Evolutionary conservation across 768 basidiomycete species (phyloP).

Genomic region (Rhizopogon vulgaris): DNA sequence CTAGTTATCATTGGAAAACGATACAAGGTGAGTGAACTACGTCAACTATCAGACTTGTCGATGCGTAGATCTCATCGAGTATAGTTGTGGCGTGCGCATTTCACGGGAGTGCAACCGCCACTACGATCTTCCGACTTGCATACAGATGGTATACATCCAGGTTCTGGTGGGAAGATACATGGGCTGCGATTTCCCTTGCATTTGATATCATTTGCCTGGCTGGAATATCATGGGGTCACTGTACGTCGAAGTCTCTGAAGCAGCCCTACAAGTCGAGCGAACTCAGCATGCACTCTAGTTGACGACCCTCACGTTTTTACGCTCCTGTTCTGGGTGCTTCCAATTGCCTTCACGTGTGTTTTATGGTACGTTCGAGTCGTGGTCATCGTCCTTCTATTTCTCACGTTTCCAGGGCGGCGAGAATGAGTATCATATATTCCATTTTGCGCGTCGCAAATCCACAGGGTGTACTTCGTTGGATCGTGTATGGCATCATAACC

Average conservation of each 20-base stretch:
- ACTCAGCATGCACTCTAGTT: background rate
- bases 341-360: constrained; percentile 12
- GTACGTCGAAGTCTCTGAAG: constrained; percentile 10
- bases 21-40: background rate
- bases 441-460: constrained; percentile 17
- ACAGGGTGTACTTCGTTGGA: constrained; percentile 1
- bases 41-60: background rate
- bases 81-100: background rate
- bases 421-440: constrained; percentile 23
- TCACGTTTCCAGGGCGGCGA: constrained; percentile 15
- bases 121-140: constrained; percentile 13
- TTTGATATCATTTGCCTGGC: constrained; percentile 14
- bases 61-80: background rate
- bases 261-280: background rate
- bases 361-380: constrained; percentile 14
- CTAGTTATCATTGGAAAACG: background rate
- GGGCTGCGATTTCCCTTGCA: constrained; percentile 19
- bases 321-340: constrained; percentile 12
- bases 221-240: constrained; percentile 12
- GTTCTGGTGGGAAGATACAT: constrained; percentile 23
- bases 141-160: constrained; percentile 15
- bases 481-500: constrained; percentile 12
- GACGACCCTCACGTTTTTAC: background rate
- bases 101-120: constrained; percentile 15
- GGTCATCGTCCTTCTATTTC: background rate